A percentile compares a stretch with the other conserved stretches of the same genome.
Evolutionary conservation across 1,284 basidiomycete species (phyloP).

Genomic region (Trametes hirsuta): DNA sequence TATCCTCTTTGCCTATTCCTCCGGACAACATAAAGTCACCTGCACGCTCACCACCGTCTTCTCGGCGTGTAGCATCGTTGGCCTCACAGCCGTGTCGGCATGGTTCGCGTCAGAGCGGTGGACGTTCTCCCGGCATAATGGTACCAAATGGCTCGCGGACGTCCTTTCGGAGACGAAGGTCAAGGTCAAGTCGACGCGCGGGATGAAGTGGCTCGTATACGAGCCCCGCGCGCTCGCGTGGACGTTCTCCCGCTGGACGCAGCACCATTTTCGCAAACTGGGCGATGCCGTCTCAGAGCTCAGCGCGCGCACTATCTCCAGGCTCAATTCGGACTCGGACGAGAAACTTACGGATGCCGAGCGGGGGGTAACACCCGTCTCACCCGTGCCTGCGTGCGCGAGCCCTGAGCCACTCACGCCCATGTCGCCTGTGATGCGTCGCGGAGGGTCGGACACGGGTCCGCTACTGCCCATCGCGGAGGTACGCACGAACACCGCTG

Average conservation of each 20-base stretch:
- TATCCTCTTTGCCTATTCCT: conserved; percentile 68
- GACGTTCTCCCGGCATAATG: conserved; percentile 69
- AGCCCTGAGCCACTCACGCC: conserved; percentile 30
- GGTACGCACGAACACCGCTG: conserved; percentile 23
- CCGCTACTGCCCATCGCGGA: conserved; percentile 28
- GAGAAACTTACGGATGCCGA: conserved; percentile 24
- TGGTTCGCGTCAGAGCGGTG: conserved; percentile 81
- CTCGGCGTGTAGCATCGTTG: conserved; percentile 74
- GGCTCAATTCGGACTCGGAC: conserved; percentile 18
- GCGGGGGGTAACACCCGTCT: conserved; percentile 19
- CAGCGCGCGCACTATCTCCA: conserved; percentile 18
- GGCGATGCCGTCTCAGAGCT: conserved; percentile 27
- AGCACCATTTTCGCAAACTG: conserved; percentile 23
- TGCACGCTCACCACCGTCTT: conserved; percentile 75
- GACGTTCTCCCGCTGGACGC: conserved; percentile 27
- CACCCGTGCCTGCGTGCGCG: conserved; percentile 14
- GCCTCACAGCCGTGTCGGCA: conserved; percentile 70
- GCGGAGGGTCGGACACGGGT: conserved; percentile 23
- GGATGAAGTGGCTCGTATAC: conserved; percentile 35
- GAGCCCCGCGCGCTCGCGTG: conserved; percentile 31
- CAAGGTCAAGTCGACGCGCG: conserved; percentile 40
- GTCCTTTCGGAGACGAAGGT: conserved; percentile 47
- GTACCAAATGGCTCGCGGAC: conserved; percentile 77
- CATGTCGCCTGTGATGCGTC: conserved; percentile 25
- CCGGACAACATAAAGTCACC: conserved; percentile 60